Conservation (phyloP, 805 yeast species). For the Hanseniaspora guilliermondii region DNA sequence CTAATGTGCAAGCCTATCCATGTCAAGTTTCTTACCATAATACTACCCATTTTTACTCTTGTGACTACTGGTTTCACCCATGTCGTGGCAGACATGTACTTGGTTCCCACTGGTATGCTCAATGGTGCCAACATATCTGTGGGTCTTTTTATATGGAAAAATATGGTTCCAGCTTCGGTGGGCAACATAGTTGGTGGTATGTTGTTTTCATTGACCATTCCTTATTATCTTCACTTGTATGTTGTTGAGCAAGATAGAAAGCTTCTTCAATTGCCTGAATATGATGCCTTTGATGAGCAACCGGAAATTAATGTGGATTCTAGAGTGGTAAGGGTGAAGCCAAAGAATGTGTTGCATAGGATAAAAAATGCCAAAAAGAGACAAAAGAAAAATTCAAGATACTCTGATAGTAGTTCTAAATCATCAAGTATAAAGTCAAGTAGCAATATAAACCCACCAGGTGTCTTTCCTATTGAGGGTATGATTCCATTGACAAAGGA, state of each 20-base stretch:
- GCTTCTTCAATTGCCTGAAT: constrained; percentile 49
- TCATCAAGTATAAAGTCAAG: constrained; percentile 9
- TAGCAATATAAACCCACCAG: constrained; percentile 46
- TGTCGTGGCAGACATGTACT: constrained; percentile 70
- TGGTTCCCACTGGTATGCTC: constrained; percentile 52
- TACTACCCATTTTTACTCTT: constrained; percentile 62
- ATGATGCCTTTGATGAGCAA: constrained; percentile 66
- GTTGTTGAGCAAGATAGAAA: constrained; percentile 62
- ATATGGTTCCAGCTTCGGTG: constrained; percentile 53
- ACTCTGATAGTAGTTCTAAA: not conserved
- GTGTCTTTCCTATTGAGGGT: constrained; percentile 69
- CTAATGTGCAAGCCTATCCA: constrained; percentile 69
- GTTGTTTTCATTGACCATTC: constrained; percentile 48
- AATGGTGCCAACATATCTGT: constrained; percentile 55
- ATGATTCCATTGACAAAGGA: constrained; percentile 54
- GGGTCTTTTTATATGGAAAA: constrained; percentile 57
- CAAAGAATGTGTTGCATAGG: constrained; percentile 14
- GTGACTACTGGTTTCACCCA: constrained; percentile 72
- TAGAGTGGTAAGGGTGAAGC: constrained; percentile 49
- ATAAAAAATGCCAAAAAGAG: constrained; percentile 9
- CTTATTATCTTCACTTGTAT: constrained; percentile 61
- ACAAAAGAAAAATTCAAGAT: constrained; percentile 6
- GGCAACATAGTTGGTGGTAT: constrained; percentile 77
- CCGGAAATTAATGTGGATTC: constrained; percentile 69
- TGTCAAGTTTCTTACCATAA: constrained; percentile 53